Base-by-base conservation (phyloP, 2,329 filamentous ascomycete genomes). In the Eurotiales sp. region DNA sequence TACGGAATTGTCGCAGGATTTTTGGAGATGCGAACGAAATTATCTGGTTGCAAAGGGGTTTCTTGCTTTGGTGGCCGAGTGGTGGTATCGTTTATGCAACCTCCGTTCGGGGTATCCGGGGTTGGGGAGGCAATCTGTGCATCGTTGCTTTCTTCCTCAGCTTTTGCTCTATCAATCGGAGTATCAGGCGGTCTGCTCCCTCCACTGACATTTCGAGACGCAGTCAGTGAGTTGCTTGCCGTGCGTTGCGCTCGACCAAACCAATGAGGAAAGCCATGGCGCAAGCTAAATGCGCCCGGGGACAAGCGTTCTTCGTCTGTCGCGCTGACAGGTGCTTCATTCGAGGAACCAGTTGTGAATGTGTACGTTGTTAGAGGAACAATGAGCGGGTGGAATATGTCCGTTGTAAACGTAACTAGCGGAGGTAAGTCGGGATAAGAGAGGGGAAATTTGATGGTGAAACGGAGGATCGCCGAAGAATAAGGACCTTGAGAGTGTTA, bases 361-460 rank as follows among this genome's bases (percentile, higher is more conserved):
- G 89, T 93, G 71, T 96, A 95, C 3, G 90, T 96, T n/a, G 90
- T 96, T 55, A 95, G 78, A 32, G 93, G 91, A 7, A 91, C 90
- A 59, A 97, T 85, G 37, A 99, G 78, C 15, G 92, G 92, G 67
- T 99, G 92, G 69, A 97, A 99, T 59, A 97, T 86, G 66, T 97
- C 92, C 59, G 89, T 95, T 41, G 84, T 82, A 70, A 99, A 96
- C 50, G 86, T 92, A 58, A 99, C 83, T 15, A 91, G 77, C 8
- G 93, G 93, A 46, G 92, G 88, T 17, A 88, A 73, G 46, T 78
- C 73, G 11, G 92, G 92, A 66, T 95, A 96, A 34, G 80, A 79
- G 55, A 86, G 78, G 30, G 91, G 88, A 62, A 97, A 97, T 21
- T 85, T 86, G 58, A 97, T 87, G 59, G 93, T 86, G 71, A 97